Evolutionary conservation across 768 basidiomycete species (phyloP).

Genomic region (Nidula microcarpa): DNA sequence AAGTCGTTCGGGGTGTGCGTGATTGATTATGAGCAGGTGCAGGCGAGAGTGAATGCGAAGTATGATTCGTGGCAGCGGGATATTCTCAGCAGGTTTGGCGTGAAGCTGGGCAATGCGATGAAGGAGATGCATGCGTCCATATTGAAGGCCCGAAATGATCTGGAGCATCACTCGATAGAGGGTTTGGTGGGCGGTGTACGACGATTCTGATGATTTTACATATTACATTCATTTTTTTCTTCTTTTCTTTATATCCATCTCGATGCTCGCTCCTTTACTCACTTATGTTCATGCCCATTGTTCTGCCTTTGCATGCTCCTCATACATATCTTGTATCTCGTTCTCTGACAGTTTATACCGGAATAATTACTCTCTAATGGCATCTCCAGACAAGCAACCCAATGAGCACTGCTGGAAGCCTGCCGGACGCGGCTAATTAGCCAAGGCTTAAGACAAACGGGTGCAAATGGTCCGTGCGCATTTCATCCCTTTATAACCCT

Average conservation of each 20-base stretch:
- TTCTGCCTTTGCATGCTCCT: not conserved
- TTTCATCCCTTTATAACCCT: not conserved
- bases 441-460: not conserved
- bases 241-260: no score
- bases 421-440: no score
- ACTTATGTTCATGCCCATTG: not conserved
- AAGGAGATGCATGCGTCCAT: conserved; percentile 96
- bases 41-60: conserved; percentile 95
- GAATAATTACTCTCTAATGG: not conserved
- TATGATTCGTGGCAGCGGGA: conserved; percentile 99
- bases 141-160: conserved; percentile 88
- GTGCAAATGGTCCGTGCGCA: not conserved
- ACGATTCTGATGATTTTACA: conserved; percentile 41
- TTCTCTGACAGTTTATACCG: not conserved
- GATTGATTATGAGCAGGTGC: conserved; percentile 97
- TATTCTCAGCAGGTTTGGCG: conserved; percentile 87
- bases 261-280: no score
- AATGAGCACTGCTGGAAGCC: no score
- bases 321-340: not conserved
- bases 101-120: conserved; percentile 92
- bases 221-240: not conserved
- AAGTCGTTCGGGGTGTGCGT: conserved; percentile 91
- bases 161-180: conserved; percentile 96
- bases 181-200: conserved; percentile 70
- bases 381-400: no score